Evolutionary conservation across 352 stramenopile genomes (phyloP).

Genomic region (Phytopythium ostracodes): DNA sequence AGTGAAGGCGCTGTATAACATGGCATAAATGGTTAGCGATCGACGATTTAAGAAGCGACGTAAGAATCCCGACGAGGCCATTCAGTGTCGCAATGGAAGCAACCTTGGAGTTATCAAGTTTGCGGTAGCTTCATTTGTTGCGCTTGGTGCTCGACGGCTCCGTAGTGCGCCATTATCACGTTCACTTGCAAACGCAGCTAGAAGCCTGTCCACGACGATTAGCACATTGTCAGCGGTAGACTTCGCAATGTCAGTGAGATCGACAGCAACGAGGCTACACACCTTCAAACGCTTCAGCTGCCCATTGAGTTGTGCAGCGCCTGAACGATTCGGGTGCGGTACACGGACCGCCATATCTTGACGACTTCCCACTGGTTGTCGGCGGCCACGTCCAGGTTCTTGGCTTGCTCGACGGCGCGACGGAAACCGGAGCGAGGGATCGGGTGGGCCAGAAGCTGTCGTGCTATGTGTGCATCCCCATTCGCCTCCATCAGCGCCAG

Average conservation of each 20-base stretch:
- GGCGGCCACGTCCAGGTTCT: constrained; percentile 26
- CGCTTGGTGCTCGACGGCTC: background rate
- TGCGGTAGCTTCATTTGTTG: background rate
- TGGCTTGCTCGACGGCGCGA: constrained; percentile 37
- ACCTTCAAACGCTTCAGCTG: background rate
- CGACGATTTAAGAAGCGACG: too few species aligned
- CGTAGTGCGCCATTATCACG: background rate
- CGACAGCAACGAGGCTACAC: background rate
- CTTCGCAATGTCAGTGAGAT: too few species aligned
- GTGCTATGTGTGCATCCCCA: constrained; percentile 35
- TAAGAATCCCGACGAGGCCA: too few species aligned
- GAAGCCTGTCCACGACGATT: background rate
- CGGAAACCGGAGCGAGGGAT: constrained; percentile 29
- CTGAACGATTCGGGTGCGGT: constrained; percentile 43
- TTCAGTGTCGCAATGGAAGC: background rate
- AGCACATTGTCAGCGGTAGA: too few species aligned
- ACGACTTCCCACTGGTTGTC: constrained; percentile 38
- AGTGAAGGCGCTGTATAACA: background rate
- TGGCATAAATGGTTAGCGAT: background rate
- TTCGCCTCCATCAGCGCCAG: constrained; percentile 52
- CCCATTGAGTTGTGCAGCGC: constrained; percentile 14
- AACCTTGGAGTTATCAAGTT: background rate
- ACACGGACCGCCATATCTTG: constrained; percentile 58
- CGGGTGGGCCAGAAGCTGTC: constrained; percentile 27
- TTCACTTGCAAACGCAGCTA: background rate